phyloP scores from a whole-genome alignment of 2,329 filamentous ascomycete species.

The Geosmithia putterillii region DNA sequence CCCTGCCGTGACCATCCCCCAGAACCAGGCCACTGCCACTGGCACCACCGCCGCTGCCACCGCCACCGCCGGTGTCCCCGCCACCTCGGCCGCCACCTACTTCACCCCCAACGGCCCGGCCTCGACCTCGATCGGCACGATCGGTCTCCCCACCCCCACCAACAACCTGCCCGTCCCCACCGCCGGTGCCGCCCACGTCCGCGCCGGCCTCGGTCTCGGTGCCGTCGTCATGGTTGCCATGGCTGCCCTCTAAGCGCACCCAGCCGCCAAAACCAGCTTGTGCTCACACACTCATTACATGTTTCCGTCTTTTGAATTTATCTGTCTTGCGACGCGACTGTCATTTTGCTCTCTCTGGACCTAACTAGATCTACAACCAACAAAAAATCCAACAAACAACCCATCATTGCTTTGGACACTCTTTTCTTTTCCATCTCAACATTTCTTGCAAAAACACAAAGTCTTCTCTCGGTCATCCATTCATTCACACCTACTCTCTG shows the following conservation, averaged over 20 bases:
- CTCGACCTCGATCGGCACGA: slow-evolving; percentile 12
- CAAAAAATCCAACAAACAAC: too few species aligned
- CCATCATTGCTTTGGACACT: slow-evolving; percentile 5
- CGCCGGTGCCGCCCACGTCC: slow-evolving; percentile 24
- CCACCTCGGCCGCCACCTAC: slow-evolving; percentile 10
- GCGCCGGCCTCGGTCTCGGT: slow-evolving; percentile 32
- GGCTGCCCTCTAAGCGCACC: slow-evolving; percentile 33
- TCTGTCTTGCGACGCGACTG: background rate
- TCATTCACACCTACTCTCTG: too few species aligned
- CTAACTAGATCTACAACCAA: too few species aligned
- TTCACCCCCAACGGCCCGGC: slow-evolving; percentile 5
- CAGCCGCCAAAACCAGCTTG: too few species aligned
- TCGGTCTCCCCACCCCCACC: slow-evolving; percentile 4
- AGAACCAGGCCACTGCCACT: slow-evolving; percentile 1
- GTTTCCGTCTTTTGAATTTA: too few species aligned
- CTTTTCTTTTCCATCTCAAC: slow-evolving; percentile 10
- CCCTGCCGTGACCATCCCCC: slow-evolving; percentile 30
- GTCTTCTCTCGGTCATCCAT: too few species aligned
- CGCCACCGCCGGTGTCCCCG: slow-evolving; percentile 6
- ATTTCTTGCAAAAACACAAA: too few species aligned
- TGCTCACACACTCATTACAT: too few species aligned
- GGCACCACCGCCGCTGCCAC: slow-evolving; percentile 27
- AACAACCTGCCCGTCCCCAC: slow-evolving; percentile 10
- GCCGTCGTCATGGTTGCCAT: slow-evolving; percentile 29
- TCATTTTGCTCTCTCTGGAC: too few species aligned